Conservation (phyloP, 2,329 filamentous ascomycete genomes). For the Pseudocercospora fuligena region DNA sequence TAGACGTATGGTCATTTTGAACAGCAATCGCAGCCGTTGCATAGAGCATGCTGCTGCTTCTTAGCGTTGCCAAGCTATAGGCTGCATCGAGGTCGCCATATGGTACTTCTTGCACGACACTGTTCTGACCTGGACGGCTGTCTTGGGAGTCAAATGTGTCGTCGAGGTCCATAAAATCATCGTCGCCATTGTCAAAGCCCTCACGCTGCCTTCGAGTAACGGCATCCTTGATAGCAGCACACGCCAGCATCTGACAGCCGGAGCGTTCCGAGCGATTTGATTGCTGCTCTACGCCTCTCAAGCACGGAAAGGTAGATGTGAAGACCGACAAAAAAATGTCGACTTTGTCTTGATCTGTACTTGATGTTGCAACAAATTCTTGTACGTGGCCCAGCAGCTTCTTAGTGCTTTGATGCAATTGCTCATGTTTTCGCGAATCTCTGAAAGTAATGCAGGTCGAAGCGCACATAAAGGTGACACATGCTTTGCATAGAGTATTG, state of each 20-base stretch:
- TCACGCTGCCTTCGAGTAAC: constrained; percentile 17
- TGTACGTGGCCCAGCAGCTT: constrained; percentile 40
- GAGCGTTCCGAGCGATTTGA: neutral
- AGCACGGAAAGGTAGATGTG: constrained; percentile 29
- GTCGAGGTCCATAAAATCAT: constrained; percentile 70
- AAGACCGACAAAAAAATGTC: constrained; percentile 49
- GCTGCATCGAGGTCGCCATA: constrained; percentile 49
- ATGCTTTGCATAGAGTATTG: constrained; percentile 31
- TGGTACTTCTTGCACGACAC: constrained; percentile 45
- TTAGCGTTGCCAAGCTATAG: constrained; percentile 29
- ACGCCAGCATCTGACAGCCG: neutral
- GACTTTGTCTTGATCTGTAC: constrained; percentile 50
- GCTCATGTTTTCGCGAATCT: constrained; percentile 35
- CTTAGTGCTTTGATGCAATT: constrained; percentile 35
- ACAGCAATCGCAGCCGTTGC: constrained; percentile 22
- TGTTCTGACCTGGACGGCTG: constrained; percentile 50
- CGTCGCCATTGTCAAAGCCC: constrained; percentile 48
- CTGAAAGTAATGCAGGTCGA: constrained; percentile 33
- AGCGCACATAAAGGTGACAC: constrained; percentile 36
- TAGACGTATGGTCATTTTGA: neutral
- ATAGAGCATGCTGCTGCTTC: constrained; percentile 32
- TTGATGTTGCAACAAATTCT: constrained; percentile 42
- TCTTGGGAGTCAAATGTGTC: constrained; percentile 65
- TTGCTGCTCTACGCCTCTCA: neutral
- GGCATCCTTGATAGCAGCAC: constrained; percentile 19